Evolutionary conservation across 257 asterid species (phyloP).

Genomic region (Nicotiana attenuata): DNA sequence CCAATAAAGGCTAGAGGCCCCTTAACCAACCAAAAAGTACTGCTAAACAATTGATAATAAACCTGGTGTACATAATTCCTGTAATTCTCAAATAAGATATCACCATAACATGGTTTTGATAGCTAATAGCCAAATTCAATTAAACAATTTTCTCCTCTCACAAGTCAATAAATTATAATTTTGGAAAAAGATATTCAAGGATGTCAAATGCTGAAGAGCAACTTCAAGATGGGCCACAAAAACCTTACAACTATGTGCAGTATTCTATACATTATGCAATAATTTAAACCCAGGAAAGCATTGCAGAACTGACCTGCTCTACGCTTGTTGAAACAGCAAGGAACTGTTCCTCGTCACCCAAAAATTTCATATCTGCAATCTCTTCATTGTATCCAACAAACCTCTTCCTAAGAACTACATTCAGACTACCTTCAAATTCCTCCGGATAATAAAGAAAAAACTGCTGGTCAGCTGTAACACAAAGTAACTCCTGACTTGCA

Average conservation of each 20-base stretch:
- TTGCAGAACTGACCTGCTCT: conserved; percentile 60
- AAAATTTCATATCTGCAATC: conserved; percentile 89
- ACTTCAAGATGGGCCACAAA: not conserved
- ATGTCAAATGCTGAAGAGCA: not conserved
- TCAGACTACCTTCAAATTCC: conserved; percentile 45
- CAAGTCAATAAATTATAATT: not conserved
- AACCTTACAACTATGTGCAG: not conserved
- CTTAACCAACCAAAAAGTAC: not conserved
- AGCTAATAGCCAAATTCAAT: not conserved
- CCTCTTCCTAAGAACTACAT: conserved; percentile 58
- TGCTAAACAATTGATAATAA: not conserved
- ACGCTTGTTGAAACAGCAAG: conserved; percentile 95
- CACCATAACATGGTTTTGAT: not conserved
- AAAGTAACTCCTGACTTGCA: conserved; percentile 64
- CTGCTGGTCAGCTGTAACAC: conserved; percentile 96
- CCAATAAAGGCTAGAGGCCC: not conserved
- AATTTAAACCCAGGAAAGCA: not conserved
- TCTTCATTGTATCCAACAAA: conserved; percentile 94
- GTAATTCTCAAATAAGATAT: not conserved
- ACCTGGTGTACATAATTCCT: not conserved
- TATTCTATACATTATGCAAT: not conserved
- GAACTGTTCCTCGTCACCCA: conserved; percentile 84
- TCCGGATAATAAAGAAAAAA: conserved; percentile 67
- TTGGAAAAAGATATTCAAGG: not conserved
- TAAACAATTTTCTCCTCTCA: not conserved